A percentile compares a stretch with the other conserved stretches of the same genome.
These are phyloP conservation scores for Penicillium nucicola DNA, from an alignment of 495 filamentous ascomycete species.

Conservation along the genomic window DNA sequence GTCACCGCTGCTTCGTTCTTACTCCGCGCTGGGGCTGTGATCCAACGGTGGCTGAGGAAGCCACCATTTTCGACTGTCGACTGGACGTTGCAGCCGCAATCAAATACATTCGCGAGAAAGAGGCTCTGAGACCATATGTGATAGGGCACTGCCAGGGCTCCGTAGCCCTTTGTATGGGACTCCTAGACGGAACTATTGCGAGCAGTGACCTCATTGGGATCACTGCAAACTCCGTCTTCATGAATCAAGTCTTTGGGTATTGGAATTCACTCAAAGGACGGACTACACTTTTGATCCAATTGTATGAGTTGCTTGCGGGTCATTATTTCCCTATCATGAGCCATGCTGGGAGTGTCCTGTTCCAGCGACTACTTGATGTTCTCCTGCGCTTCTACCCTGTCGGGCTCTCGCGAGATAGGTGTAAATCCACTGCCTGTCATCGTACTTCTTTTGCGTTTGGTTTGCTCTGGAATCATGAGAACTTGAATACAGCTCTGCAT, in stretches of 20 bases:
- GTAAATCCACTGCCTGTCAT: constrained; percentile 60
- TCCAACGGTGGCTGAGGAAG: constrained; percentile 47
- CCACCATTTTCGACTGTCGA: constrained; percentile 60
- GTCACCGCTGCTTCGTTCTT: constrained; percentile 55
- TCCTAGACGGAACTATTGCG: constrained; percentile 61
- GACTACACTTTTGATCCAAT: constrained; percentile 34
- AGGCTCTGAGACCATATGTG: constrained; percentile 47
- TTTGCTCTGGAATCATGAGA: constrained; percentile 61
- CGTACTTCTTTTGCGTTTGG: constrained; percentile 59
- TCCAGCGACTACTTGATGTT: constrained; percentile 11
- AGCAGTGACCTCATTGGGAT: constrained; percentile 43
- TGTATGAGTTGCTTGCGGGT: constrained; percentile 13
- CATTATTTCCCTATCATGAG: constrained; percentile 10
- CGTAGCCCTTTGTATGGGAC: constrained; percentile 54
- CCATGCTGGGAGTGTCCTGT: background rate
- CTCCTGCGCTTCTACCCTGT: constrained; percentile 53
- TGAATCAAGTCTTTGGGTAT: constrained; percentile 57
- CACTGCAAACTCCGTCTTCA: constrained; percentile 62
- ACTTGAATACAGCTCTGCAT: constrained; percentile 63
- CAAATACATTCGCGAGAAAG: constrained; percentile 46
- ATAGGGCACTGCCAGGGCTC: constrained; percentile 67
- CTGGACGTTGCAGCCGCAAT: constrained; percentile 60
- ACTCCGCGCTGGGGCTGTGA: constrained; percentile 61
- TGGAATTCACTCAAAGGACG: constrained; percentile 58
- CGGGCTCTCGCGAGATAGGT: constrained; percentile 53